A percentile compares a stretch with the other conserved stretches of the same genome.
phyloP scores from a whole-genome alignment of 345 rosid species.

The Acer negundo region DNA sequence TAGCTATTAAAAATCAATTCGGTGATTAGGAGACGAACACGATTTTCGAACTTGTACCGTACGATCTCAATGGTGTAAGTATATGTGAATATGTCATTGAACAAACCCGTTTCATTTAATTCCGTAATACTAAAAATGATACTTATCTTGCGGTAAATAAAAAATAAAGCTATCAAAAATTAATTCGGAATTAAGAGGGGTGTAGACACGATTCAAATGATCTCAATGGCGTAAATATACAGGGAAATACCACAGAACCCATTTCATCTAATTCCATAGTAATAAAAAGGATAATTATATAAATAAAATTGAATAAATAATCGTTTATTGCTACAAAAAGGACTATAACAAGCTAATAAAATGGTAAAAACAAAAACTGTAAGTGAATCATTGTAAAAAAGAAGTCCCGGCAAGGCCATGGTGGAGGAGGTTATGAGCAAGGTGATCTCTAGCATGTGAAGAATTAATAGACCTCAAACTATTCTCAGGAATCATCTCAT shows the following conservation, averaged over 20 bases:
- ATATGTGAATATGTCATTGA: too few species aligned
- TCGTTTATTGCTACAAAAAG: not conserved
- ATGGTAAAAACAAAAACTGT: not conserved
- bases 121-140: too few species aligned
- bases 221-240: too few species aligned
- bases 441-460: conserved; percentile 58
- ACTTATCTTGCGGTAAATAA: too few species aligned
- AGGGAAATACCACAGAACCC: too few species aligned
- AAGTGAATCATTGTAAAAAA: not conserved
- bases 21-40: accelerated
- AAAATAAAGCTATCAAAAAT: too few species aligned
- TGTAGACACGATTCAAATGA: too few species aligned
- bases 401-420: conserved; percentile 58
- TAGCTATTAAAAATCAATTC: too few species aligned
- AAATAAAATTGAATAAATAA: conserved; percentile 1
- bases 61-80: too few species aligned
- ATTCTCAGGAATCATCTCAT: conserved; percentile 63
- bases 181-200: too few species aligned
- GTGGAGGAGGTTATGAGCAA: conserved; percentile 77
- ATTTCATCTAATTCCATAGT: not conserved
- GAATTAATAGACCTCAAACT: conserved; percentile 49
- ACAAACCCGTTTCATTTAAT: too few species aligned
- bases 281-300: not conserved
- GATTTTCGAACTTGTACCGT: too few species aligned
- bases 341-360: conserved; percentile 2